Base-by-base conservation (phyloP, 371 early-diverging fungal genomes). In the Mortierella sp. region DNA sequence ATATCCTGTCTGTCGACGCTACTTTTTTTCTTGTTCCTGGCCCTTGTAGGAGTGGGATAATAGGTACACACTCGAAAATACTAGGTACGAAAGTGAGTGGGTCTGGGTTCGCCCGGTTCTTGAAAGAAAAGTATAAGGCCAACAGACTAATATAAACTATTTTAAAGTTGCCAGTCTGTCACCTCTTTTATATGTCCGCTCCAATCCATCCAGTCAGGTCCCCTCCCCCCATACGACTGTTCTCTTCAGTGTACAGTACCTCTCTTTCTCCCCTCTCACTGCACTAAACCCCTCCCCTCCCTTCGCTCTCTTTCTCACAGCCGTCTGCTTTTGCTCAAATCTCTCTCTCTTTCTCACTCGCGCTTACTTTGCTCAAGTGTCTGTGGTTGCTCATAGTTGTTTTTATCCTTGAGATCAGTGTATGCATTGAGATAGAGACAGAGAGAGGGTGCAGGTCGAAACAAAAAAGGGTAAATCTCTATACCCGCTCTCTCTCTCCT, bases 81-180 rank as follows among this genome's bases (percentile, higher is more conserved):
- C 38, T 46, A 24, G 35, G 7, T 18, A 63, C 16, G 12, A 35
- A 49, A 49, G 14, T 46, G 54, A 29, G 48, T 41, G 43, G 46
- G 77, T 70, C 77, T 76, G 77, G 70, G 77, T 72, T 72, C 41
- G 72, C 56, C 79, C 54, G 79, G 74, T 55, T 72, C 35, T 41
- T 18, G 55, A 70, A 24, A 70, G 74, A 74, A 76, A 77, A 77
- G 74, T 74, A 74, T 78, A 78, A 70, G 79, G 46, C 70, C 41
- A 43, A 78, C 73, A 74, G 54, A 54, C 74, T 78, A 74, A 78
- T 65, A 78, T 78, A 74, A 63, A 58, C 51, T 73, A 71, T 74
- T 68, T 78, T 78, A 73, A 38, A 55, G 56, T 56, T 77, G 48
- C 77, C 71, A 68, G 68, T 68, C 38, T 35, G 68, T 68, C 21